These are phyloP conservation scores for Pichia exigua DNA, from an alignment of 805 yeast species.

Conservation along the genomic window DNA sequence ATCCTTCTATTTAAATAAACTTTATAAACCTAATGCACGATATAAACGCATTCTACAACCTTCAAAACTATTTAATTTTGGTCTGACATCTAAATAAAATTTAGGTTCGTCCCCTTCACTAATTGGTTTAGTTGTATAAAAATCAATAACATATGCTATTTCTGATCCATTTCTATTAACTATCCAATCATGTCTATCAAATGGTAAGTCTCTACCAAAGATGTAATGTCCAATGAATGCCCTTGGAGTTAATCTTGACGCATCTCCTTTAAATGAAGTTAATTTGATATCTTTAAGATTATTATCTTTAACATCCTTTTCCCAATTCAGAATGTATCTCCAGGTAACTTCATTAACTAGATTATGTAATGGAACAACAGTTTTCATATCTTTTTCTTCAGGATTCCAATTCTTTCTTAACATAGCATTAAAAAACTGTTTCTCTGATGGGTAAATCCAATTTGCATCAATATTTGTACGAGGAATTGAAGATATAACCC, in stretches of 20 bases:
- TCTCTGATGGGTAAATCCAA: slow-evolving; percentile 95
- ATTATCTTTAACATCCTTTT: slow-evolving; percentile 46
- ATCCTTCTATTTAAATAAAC: not conserved
- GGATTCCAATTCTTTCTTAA: slow-evolving; percentile 85
- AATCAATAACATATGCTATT: slow-evolving; percentile 89
- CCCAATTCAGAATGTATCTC: slow-evolving; percentile 82
- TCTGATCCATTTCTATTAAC: slow-evolving; percentile 76
- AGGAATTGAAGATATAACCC: slow-evolving; percentile 79
- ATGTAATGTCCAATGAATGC: slow-evolving; percentile 62
- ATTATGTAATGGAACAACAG: slow-evolving; percentile 91
- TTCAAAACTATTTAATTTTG: slow-evolving; percentile 75
- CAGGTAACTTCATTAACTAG: slow-evolving; percentile 91
- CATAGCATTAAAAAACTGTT: slow-evolving; percentile 94
- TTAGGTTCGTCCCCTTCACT: slow-evolving; percentile 40
- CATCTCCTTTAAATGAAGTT: slow-evolving; percentile 84
- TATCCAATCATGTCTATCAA: slow-evolving; percentile 95
- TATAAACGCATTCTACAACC: slow-evolving; percentile 66
- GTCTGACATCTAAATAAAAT: slow-evolving; percentile 84
- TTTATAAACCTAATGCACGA: slow-evolving; percentile 49
- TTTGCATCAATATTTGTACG: slow-evolving; percentile 58
- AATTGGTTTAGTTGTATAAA: slow-evolving; percentile 38
- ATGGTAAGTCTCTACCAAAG: slow-evolving; percentile 68
- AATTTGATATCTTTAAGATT: slow-evolving; percentile 80
- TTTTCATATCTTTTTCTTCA: slow-evolving; percentile 69
- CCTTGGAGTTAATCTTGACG: slow-evolving; percentile 77